Conservation (phyloP, 2,329 filamentous ascomycete species). For the Botrytis squamosa region DNA sequence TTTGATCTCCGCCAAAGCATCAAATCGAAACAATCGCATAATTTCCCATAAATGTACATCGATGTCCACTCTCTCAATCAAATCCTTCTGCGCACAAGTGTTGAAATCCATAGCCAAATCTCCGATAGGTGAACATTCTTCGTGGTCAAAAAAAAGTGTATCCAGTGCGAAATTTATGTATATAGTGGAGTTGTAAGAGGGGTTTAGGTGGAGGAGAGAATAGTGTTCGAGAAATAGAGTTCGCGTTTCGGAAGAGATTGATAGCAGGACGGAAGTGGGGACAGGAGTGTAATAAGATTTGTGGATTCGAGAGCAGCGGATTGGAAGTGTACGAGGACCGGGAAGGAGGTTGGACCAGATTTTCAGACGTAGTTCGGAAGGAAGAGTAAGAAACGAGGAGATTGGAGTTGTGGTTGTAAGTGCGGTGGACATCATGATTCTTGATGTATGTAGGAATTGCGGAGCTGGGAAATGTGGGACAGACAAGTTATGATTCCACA, state of each 20-base stretch:
- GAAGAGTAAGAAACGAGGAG: conserved; percentile 18
- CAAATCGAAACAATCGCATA: conserved; percentile 21
- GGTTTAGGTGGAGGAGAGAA: conserved; percentile 14
- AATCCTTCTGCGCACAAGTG: conserved; percentile 5
- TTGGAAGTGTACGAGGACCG: conserved; percentile 15
- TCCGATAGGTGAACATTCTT: conserved; percentile 24
- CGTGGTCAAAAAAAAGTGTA: conserved; percentile 24
- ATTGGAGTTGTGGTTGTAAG: neutral
- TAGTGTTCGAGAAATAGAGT: conserved; percentile 22
- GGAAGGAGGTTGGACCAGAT: conserved; percentile 20
- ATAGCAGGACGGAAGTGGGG: conserved; percentile 19
- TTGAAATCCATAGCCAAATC: conserved; percentile 22
- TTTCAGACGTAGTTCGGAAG: conserved; percentile 22
- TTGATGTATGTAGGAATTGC: neutral
- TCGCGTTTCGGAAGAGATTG: conserved; percentile 23
- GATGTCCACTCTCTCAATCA: conserved; percentile 23
- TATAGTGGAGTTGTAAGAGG: conserved; percentile 21
- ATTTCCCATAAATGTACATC: conserved; percentile 25
- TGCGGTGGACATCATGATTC: conserved; percentile 7
- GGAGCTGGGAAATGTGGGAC: neutral
- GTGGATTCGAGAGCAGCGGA: conserved; percentile 12
- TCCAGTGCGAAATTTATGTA: conserved; percentile 25
- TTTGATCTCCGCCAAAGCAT: conserved; percentile 21
- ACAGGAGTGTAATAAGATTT: conserved; percentile 19
- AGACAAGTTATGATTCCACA: neutral